Base-by-base conservation (phyloP, 305 asterid species). In the Fraxinus xanthoxyloides region DNA sequence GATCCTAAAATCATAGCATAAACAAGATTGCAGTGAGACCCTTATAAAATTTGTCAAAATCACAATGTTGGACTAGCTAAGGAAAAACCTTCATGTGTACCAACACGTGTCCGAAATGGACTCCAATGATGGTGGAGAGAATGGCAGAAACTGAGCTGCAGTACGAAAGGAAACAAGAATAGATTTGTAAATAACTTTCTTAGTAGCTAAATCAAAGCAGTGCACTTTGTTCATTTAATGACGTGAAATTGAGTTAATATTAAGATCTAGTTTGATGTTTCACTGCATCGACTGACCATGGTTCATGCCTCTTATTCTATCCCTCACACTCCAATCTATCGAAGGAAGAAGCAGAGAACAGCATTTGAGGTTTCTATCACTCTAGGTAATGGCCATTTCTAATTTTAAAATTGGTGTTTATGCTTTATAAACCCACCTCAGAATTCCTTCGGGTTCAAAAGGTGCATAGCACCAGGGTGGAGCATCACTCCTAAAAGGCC, bases 101-200 rank as follows among this genome's bases (percentile, higher is more conserved):
- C 26, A 93, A 90, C 75, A 93, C 90, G 77, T 93, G 98, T 26
- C 97, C 97, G 80, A 82, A 90, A 80, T 93, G 97, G 78, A 93
- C 89, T 78, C 98, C 98, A 74, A 93, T 79, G 74, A 90, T 46
- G 15, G 97, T 78, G 79, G 98, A 93, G 78, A 91, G 92, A 84
- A 93, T 91, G 61, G 94, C 97, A 65, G 97, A 92, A 34, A 93
- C 82, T 13, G 97, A 93, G 89, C 94, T 93, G 95, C 90, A 87
- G 67, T 69, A 77, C n/a, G 23, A 65, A 26, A 59, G 81, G 7
- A 80, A 67, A 75, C 19, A 40, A 31, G 1, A 9, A 46, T 13
- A 15, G 17, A 63, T 26, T 8, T 26, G 28, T 54, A 32, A 72
- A 48, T 4, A 28, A 15, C 36, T n/a, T 77, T 12, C 17, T 36